Evolutionary conservation across 768 basidiomycete genomes (phyloP).

Genomic region (Saitozyma sp.): DNA sequence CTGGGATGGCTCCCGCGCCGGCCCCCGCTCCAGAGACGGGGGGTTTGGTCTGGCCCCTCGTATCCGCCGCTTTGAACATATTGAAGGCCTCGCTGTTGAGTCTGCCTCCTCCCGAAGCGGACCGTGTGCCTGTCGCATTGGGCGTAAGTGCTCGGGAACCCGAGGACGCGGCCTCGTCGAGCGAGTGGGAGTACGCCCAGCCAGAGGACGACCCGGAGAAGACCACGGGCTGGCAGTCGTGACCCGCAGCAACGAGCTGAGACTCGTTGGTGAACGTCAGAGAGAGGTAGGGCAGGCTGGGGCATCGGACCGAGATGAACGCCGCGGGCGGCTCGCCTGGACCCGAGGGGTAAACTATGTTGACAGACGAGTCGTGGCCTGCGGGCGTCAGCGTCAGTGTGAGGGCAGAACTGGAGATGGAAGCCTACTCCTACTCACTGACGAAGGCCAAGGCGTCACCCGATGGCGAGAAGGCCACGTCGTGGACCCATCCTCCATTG

Average conservation of each 20-base stretch:
- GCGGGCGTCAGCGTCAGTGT: conserved; percentile 1
- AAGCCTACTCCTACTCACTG: conserved; percentile 60
- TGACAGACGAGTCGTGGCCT: conserved; percentile 96
- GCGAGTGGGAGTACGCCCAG: conserved; percentile 76
- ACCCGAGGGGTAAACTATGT: conserved; percentile 80
- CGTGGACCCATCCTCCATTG: conserved; percentile 94
- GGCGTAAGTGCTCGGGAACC: conserved; percentile 59
- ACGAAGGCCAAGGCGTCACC: conserved; percentile 93
- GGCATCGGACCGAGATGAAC: conserved; percentile 70
- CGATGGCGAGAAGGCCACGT: conserved; percentile 92
- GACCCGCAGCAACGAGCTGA: conserved; percentile 83
- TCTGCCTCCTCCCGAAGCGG: conserved; percentile 59
- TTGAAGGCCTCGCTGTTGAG: conserved; percentile 93
- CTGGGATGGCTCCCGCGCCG: conserved; percentile 41
- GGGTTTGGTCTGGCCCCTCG: conserved; percentile 60
- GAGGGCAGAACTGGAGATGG: neutral
- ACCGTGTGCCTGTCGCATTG: conserved; percentile 53
- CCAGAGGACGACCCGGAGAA: conserved; percentile 72
- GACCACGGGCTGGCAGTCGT: conserved; percentile 93
- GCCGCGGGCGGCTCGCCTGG: conserved; percentile 57
- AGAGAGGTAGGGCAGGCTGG: conserved; percentile 77
- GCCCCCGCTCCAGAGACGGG: conserved; percentile 48
- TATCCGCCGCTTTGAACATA: conserved; percentile 88
- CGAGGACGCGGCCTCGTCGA: conserved; percentile 72
- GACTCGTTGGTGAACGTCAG: conserved; percentile 83